These are phyloP conservation scores for Aspergillus conjunctus DNA, from an alignment of 495 filamentous ascomycete genomes.

Conservation along the genomic window DNA sequence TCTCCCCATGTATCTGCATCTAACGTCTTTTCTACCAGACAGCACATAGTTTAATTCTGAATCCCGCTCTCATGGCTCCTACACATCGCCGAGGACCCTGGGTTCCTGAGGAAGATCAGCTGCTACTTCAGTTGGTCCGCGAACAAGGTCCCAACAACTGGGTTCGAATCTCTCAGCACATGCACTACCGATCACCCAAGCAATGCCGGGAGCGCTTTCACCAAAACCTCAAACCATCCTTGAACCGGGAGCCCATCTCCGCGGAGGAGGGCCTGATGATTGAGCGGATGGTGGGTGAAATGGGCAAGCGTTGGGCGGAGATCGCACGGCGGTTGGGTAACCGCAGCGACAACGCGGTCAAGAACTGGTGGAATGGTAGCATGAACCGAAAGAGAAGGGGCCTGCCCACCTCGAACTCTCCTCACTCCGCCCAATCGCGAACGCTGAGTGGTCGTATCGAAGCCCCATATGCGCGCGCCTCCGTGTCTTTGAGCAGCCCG, in stretches of 20 bases:
- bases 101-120: slow-evolving; percentile 77
- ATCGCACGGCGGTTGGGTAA: slow-evolving; percentile 85
- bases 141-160: slow-evolving; percentile 84
- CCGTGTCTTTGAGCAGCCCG: slow-evolving; percentile 33
- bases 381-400: slow-evolving; percentile 71
- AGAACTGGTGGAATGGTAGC: slow-evolving; percentile 99
- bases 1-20: neutral
- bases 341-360: slow-evolving; percentile 95
- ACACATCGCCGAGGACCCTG: slow-evolving; percentile 82
- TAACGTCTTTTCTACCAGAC: slow-evolving; percentile 11
- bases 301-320: slow-evolving; percentile 93
- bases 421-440: slow-evolving; percentile 25
- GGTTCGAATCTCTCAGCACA: slow-evolving; percentile 80
- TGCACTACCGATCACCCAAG: slow-evolving; percentile 83
- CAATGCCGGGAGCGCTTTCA: slow-evolving; percentile 96
- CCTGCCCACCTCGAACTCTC: slow-evolving; percentile 42
- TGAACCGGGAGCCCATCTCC: slow-evolving; percentile 92
- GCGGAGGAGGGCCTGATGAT: slow-evolving; percentile 84
- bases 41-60: slow-evolving; percentile 4
- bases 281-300: slow-evolving; percentile 75
- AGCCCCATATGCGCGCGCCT: slow-evolving; percentile 45
- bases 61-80: slow-evolving; percentile 45
- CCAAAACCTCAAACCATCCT: slow-evolving; percentile 88
- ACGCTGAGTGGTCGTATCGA: slow-evolving; percentile 46
- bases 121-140: slow-evolving; percentile 72